Percentiles rank a stretch among this genome's conserved stretches.
Conservation (phyloP, 2,329 filamentous ascomycete genomes). For the Fusarium sp. region DNA sequence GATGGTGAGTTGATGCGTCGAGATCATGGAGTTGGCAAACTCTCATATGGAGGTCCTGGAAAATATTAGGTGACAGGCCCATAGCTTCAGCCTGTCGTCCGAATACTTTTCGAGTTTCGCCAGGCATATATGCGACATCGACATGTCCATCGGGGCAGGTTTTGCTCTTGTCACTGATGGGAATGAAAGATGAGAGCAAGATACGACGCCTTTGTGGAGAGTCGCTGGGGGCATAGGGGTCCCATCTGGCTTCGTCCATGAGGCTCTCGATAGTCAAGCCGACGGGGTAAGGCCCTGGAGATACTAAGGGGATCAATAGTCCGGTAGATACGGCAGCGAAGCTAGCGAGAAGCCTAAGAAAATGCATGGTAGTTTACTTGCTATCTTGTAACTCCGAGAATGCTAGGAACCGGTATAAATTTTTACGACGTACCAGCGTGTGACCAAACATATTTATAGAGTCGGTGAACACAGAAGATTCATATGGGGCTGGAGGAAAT, state of each 20-base stretch:
- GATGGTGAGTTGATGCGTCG: accelerated
- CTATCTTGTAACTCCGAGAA: too few species aligned
- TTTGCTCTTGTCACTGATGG: neutral
- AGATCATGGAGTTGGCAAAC: neutral
- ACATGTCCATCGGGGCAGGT: neutral
- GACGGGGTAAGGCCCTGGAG: neutral
- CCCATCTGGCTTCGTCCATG: neutral
- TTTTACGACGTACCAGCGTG: too few species aligned
- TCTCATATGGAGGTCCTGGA: neutral
- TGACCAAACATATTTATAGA: too few species aligned
- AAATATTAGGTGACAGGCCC: neutral
- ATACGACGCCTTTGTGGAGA: neutral
- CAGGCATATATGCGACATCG: neutral
- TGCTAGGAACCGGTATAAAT: too few species aligned
- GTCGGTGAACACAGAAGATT: too few species aligned
- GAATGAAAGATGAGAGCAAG: neutral
- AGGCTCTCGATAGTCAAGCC: neutral
- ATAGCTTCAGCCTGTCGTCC: neutral
- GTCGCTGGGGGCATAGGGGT: neutral
- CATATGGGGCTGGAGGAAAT: too few species aligned
- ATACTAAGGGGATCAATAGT: neutral
- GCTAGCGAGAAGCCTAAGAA: neutral
- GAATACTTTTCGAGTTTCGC: neutral
- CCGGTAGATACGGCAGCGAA: neutral
- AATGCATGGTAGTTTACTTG: neutral